A percentile compares a stretch with the other conserved stretches of the same genome.
These are phyloP conservation scores for Xylariaceae sp. DNA, from an alignment of 2,329 filamentous ascomycete species.

Conservation along the genomic window DNA sequence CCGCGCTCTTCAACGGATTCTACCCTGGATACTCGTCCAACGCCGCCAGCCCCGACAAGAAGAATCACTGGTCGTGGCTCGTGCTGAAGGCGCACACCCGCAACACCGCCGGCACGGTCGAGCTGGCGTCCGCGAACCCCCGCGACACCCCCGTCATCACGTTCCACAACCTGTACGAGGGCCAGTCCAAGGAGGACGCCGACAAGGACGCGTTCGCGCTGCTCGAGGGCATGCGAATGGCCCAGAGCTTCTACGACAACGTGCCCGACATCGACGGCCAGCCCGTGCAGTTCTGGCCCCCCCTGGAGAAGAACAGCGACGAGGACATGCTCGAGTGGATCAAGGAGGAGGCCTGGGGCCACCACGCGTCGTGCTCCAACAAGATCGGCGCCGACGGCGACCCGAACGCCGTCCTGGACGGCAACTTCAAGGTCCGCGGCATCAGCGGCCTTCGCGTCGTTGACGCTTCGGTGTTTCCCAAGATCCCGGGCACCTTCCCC, in stretches of 20 bases:
- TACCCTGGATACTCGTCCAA: constrained; percentile 45
- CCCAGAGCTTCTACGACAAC: constrained; percentile 51
- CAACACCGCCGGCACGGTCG: constrained; percentile 66
- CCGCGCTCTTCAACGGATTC: constrained; percentile 48
- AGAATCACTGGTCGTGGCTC: constrained; percentile 51
- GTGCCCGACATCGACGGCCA: constrained; percentile 49
- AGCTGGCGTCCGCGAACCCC: constrained; percentile 65
- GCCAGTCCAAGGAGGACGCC: constrained; percentile 48
- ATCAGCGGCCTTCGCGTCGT: constrained; percentile 59
- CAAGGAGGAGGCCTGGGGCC: constrained; percentile 38
- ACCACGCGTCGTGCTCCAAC: constrained; percentile 38
- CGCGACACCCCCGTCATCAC: constrained; percentile 66
- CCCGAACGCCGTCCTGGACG: constrained; percentile 57
- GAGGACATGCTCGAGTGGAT: constrained; percentile 36
- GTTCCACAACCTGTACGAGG: constrained; percentile 65
- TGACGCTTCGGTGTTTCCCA: constrained; percentile 59
- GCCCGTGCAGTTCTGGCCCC: constrained; percentile 32
- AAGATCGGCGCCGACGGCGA: constrained; percentile 50
- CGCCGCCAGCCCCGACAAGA: constrained; percentile 41
- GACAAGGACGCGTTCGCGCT: constrained; percentile 57
- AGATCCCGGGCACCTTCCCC: constrained; percentile 49
- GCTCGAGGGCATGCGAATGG: constrained; percentile 60
- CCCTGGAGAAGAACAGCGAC: constrained; percentile 26
- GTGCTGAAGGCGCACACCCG: constrained; percentile 64
- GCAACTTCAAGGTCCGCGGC: constrained; percentile 57